These are phyloP conservation scores for Candida sp. DNA, from an alignment of 1,139 yeast genomes.

Conservation along the genomic window DNA sequence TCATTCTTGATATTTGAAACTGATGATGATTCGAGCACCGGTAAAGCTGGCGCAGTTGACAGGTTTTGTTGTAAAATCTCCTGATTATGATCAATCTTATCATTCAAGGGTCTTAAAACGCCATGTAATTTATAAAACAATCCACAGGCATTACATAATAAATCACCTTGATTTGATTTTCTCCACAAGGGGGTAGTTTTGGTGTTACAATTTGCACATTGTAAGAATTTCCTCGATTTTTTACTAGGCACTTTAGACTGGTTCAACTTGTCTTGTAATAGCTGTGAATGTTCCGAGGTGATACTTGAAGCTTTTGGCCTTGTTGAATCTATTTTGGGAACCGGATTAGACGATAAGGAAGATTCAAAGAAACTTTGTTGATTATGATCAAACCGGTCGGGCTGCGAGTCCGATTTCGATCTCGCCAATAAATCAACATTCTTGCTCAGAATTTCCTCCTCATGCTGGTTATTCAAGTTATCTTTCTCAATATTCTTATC, in stretches of 20 bases:
- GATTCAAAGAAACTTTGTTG: neutral
- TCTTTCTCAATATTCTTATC: conserved; percentile 1
- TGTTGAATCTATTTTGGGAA: no score
- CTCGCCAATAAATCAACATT: neutral
- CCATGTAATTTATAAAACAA: conserved; percentile 46
- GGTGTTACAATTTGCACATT: conserved; percentile 45
- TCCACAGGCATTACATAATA: conserved; percentile 48
- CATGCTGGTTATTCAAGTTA: conserved; percentile 17
- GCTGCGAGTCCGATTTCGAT: neutral
- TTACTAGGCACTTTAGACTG: neutral
- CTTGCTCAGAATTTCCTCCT: neutral
- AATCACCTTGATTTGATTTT: conserved; percentile 40
- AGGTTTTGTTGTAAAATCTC: neutral
- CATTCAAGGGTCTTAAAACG: conserved; percentile 38
- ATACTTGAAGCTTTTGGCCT: neutral
- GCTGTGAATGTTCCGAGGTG: neutral
- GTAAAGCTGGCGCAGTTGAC: neutral
- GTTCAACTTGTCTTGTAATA: neutral
- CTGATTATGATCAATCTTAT: conserved; percentile 5
- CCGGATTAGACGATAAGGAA: no score
- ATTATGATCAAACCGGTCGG: conserved; percentile 13
- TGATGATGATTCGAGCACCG: neutral
- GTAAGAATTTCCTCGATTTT: conserved; percentile 22
- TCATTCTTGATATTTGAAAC: neutral
- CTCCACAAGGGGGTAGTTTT: conserved; percentile 48